Conservation (phyloP, 2,329 filamentous ascomycete species). For the Aspergillus sp. region DNA sequence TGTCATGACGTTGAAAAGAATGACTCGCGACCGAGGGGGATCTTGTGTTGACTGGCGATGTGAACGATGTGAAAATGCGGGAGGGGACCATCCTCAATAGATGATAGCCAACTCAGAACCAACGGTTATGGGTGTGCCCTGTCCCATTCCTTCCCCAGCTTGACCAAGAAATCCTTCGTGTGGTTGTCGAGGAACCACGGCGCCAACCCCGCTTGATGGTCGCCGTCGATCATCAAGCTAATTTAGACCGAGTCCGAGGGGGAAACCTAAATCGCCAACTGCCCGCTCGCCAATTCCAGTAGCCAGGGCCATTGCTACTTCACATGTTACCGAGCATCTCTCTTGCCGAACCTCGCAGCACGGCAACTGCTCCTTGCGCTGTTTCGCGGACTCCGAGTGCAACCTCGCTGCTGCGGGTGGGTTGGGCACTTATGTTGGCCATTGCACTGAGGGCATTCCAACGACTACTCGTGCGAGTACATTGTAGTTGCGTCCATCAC, state of each 20-base stretch:
- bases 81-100: background rate
- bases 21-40: background rate
- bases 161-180: slow-evolving; percentile 16
- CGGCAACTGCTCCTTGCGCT: background rate
- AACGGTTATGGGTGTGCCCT: background rate
- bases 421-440: background rate
- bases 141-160: slow-evolving; percentile 1
- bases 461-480: background rate
- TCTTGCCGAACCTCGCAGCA: background rate
- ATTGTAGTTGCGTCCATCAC: background rate
- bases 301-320: background rate
- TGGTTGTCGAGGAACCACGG: slow-evolving; percentile 13
- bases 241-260: slow-evolving; percentile 1
- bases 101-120: background rate
- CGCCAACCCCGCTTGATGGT: slow-evolving; percentile 15
- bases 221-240: slow-evolving; percentile 18
- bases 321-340: slow-evolving; percentile 22
- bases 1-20: background rate
- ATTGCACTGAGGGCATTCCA: background rate
- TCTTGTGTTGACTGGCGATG: too few relatives aligned
- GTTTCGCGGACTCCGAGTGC: background rate
- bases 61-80: background rate
- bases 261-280: background rate
- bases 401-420: background rate
- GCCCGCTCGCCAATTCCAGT: background rate